Evolutionary conservation across 805 yeast species (phyloP), one percentile per base, ranked within the genome.

Genomic region (Ogataea chonburiensis): DNA sequence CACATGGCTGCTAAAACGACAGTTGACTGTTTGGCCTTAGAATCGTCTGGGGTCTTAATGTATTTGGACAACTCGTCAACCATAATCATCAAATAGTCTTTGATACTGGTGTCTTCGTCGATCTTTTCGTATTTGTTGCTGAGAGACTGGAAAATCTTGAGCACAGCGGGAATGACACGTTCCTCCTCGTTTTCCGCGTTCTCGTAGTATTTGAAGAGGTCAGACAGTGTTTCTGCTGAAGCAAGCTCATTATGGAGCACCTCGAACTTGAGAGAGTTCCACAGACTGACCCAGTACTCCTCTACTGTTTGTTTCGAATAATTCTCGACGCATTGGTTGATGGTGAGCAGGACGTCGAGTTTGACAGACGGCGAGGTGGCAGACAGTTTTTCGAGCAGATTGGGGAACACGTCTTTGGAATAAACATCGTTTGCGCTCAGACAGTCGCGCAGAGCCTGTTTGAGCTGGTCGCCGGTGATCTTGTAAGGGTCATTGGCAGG

Each of bases 201-300:
- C 19, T 47, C 54, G 30, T 62, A 63, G 29, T 60, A 60, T 13
- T 48, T 43, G 23, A 50, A 28, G 28, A 62, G 38, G 12, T 58
- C 49, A 3, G 40, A 33, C 26, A 57, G 38, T 17, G 53, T 54
- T 19, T 58, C 56, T 9, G 59, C 51, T 21, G 53, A 53, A 8
- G 59, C 58, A 10, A 63, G 36, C 62, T 83, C 86, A 26, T 80
- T 81, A 56, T 91, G 95, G 38, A 91, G 64, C n/a, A 91, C 71
- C 58, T 91, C 96, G 56, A 77, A 88, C 56, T 91, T 91, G 34
- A 91, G 64, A 0, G 95, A 86, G 49, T 85, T 83, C 95, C 96
- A 93, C 4, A 91, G 54, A 2, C 81, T 73, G 6, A 73, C 55
- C 89, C 95, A 89, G 54, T 76, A 71, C 8, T 69, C 70, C 19